Evolutionary conservation across 805 yeast species (phyloP), one percentile per base, ranked within the genome.

Genomic region (Jamesozyma spencerorum): DNA sequence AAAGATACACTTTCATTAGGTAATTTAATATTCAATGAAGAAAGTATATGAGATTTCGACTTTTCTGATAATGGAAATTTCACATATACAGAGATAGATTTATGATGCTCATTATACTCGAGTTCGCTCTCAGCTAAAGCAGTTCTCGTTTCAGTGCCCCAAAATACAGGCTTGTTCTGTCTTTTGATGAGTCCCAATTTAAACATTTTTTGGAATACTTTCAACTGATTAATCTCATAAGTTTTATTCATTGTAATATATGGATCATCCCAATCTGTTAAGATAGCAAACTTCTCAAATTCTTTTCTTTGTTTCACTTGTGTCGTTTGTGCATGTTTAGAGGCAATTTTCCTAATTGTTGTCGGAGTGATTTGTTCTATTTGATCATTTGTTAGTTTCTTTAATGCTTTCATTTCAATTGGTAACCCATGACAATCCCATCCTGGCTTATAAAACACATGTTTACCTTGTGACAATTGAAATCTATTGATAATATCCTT

Each of bases 381-480:
- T 38, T 57, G 48, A 37, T 67, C 61, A 29, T 53, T 60, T 13
- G 49, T 66, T 36, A 61, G 61, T 45, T 63, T 72, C 50, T 60
- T 72, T 59, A 85, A 60, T 0, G 94, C 94, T 52, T 87, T 88
- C 57, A 85, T 68, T 60, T 92, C 99, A 47, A 92, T 92, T 1
- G 99, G 99, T 30, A 92, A 66, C 0, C 99, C 99, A 64, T 92
- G 99, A 56, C 98, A 92, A 59, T 92, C 99, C 97, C 98, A 92
- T 0, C 99, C 99, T 0, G 97, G 96, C 32, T 71, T 70, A 54
- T 85, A 92, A 39, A 72, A 69, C 3, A 92, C 77, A 37, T 71
- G 69, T 44, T 77, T 70, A 13, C 86, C 84, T 30, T 68, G 60
- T 17, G 79, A 57, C 19, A 88, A 64, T 53, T 85, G 78, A 49